Evolutionary conservation across 169 alveolate species (phyloP).

Genomic region (Eimeria praecox): DNA sequence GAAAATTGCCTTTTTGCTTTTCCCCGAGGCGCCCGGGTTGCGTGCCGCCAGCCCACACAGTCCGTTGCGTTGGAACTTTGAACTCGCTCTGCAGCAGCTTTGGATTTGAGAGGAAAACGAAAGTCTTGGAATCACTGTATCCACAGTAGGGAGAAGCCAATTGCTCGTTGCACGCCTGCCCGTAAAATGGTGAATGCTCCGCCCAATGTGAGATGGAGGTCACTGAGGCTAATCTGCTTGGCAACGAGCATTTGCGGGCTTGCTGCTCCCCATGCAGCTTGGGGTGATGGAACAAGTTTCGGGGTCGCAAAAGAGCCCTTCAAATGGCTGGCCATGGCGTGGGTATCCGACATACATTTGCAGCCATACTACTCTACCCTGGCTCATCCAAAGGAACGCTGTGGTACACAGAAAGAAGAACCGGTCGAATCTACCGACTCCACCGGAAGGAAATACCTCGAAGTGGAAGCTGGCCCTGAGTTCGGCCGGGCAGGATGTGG

Average conservation of each 20-base stretch:
- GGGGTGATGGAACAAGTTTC: not conserved
- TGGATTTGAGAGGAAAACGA: not conserved
- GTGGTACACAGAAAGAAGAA: not conserved
- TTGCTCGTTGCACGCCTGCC: not conserved
- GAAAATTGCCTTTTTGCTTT: not conserved
- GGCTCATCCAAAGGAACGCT: not conserved
- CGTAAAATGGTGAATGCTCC: not conserved
- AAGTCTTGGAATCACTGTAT: not conserved
- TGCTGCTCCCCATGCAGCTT: not conserved
- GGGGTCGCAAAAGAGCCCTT: not conserved
- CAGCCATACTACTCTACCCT: not conserved
- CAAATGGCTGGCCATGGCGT: conserved; percentile 9
- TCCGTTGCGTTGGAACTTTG: not conserved
- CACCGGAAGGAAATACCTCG: not conserved
- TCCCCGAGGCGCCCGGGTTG: not conserved
- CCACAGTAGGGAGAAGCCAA: not conserved
- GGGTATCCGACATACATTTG: conserved; percentile 34
- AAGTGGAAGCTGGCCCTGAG: conserved; percentile 13
- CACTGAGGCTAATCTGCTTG: not conserved
- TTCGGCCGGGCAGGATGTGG: conserved; percentile 25
- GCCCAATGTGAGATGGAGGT: not conserved
- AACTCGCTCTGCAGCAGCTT: not conserved
- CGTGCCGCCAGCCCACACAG: not conserved
- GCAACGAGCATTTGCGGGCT: not conserved
- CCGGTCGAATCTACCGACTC: not conserved